These are phyloP conservation scores for Tephrocybe rancida DNA, from an alignment of 768 basidiomycete genomes.

Conservation along the genomic window DNA sequence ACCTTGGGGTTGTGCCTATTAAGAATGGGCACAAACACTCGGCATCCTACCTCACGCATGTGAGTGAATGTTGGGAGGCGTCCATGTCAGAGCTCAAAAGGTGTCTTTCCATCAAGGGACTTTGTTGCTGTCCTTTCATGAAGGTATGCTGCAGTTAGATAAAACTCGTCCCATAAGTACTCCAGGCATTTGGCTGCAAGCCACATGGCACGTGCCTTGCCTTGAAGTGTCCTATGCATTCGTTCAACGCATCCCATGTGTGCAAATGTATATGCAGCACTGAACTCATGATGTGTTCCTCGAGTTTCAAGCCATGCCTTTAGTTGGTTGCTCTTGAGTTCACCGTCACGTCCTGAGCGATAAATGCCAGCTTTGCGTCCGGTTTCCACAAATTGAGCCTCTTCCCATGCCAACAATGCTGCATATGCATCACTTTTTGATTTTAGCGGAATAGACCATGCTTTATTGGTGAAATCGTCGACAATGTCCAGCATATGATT, in stretches of 20 bases:
- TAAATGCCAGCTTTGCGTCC: slow-evolving; percentile 5
- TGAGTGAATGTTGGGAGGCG: slow-evolving; percentile 25
- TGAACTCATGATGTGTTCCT: slow-evolving; percentile 18
- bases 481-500: not conserved
- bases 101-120: not conserved
- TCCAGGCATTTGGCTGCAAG: slow-evolving; percentile 19
- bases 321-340: slow-evolving; percentile 19
- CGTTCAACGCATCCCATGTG: slow-evolving; percentile 36
- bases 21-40: slow-evolving; percentile 33
- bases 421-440: slow-evolving; percentile 26
- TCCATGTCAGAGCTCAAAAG: not conserved
- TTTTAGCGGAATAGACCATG: slow-evolving; percentile 35
- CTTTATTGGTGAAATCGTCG: not conserved
- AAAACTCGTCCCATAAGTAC: slow-evolving; percentile 23
- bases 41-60: slow-evolving; percentile 34
- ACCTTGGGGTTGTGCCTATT: slow-evolving; percentile 32
- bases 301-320: slow-evolving; percentile 11
- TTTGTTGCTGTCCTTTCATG: not conserved
- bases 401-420: slow-evolving; percentile 30
- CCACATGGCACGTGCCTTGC: slow-evolving; percentile 26
- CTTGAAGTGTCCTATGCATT: slow-evolving; percentile 30
- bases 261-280: slow-evolving; percentile 29
- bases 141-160: not conserved
- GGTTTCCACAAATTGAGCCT: slow-evolving; percentile 20
- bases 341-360: slow-evolving; percentile 21